phyloP scores from a whole-genome alignment of 345 rosid genomes.

The Arabidopsis arenosa region DNA sequence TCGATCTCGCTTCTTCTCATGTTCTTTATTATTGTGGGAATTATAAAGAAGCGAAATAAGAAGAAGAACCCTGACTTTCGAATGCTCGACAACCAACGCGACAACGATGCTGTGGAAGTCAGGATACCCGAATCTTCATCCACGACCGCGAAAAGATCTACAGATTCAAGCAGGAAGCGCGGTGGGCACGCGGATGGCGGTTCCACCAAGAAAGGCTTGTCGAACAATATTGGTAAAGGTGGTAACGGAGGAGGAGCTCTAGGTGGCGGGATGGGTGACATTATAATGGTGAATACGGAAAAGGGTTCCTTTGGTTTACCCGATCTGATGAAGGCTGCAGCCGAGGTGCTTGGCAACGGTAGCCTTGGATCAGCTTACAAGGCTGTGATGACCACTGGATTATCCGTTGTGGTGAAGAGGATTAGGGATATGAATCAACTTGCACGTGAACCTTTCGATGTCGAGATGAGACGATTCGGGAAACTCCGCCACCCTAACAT shows the following conservation, averaged over 20 bases:
- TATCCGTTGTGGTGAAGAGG: conserved; percentile 86
- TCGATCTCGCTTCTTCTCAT: conserved; percentile 25
- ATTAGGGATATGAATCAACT: conserved; percentile 75
- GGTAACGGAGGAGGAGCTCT: not conserved
- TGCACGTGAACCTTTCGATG: conserved; percentile 62
- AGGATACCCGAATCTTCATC: conserved; percentile 40
- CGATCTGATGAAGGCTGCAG: conserved; percentile 92
- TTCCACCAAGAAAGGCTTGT: conserved; percentile 45
- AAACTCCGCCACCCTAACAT: conserved; percentile 65
- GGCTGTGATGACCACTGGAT: conserved; percentile 72
- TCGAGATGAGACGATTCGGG: conserved; percentile 75
- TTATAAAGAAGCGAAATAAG: conserved; percentile 30
- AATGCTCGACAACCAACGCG: conserved; percentile 56
- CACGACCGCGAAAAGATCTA: conserved; percentile 37
- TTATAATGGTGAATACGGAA: conserved; percentile 69
- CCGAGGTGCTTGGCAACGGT: conserved; percentile 88
- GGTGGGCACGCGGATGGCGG: conserved; percentile 22
- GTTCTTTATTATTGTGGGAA: conserved; percentile 38
- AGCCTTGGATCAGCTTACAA: conserved; percentile 90
- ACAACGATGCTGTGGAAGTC: conserved; percentile 46
- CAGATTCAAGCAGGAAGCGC: conserved; percentile 43
- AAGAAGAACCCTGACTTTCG: conserved; percentile 51
- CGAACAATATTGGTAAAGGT: conserved; percentile 44
- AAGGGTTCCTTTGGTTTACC: conserved; percentile 69
- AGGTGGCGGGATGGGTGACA: conserved; percentile 44